Percentiles rank a stretch among this genome's conserved stretches.
phyloP scores from a whole-genome alignment of 306 rosid species.

The Cicer chorassanicum region DNA sequence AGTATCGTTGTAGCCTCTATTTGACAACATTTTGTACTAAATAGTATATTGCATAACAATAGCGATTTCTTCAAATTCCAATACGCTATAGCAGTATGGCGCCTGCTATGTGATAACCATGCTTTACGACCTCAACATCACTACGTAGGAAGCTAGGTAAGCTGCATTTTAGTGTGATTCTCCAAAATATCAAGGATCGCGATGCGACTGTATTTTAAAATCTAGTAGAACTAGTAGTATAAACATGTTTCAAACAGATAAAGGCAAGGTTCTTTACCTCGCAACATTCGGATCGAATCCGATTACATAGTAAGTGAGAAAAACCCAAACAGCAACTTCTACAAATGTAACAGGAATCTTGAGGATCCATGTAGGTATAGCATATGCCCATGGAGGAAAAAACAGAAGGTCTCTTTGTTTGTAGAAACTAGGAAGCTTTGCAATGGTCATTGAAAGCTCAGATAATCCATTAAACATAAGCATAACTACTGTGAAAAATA shows the following conservation, averaged over 20 bases:
- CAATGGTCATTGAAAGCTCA: conserved; percentile 57
- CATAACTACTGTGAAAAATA: conserved; percentile 14
- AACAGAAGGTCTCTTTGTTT: conserved; percentile 64
- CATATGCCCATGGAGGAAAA: conserved; percentile 64
- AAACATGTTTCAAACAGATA: neutral
- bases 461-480: conserved; percentile 48
- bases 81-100: no score
- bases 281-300: conserved; percentile 58
- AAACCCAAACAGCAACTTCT: conserved; percentile 60
- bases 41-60: no score
- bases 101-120: no score
- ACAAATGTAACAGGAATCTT: conserved; percentile 51
- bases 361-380: conserved; percentile 60
- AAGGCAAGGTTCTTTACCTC: conserved; percentile 42
- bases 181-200: neutral
- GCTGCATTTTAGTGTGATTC: neutral
- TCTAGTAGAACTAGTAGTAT: neutral
- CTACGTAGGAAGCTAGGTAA: neutral
- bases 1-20: no score
- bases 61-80: no score
- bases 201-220: neutral
- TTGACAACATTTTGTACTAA: neutral
- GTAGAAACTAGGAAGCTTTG: conserved; percentile 63
- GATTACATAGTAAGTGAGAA: conserved; percentile 57
- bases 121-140: no score